Conservation (phyloP, 345 rosid genomes). For the Cardiospermum halicacabum region DNA sequence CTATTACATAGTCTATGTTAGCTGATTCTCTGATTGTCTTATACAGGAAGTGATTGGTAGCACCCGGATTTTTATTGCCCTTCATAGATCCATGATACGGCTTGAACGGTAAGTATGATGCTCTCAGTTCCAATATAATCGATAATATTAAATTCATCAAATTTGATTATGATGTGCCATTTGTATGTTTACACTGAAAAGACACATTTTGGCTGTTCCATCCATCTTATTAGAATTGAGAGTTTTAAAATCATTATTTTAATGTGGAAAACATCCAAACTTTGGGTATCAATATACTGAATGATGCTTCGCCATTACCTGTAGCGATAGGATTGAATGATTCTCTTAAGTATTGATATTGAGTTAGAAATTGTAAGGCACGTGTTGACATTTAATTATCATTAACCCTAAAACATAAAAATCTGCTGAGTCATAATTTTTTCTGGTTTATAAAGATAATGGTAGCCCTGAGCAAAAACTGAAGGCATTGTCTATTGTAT, state of each 20-base stretch:
- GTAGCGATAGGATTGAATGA: neutral
- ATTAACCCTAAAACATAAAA: neutral
- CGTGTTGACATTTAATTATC: neutral
- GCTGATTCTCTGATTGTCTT: slow-evolving; percentile 11
- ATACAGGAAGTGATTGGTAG: slow-evolving; percentile 91
- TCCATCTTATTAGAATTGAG: neutral
- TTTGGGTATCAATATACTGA: neutral
- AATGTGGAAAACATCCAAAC: neutral
- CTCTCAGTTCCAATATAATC: neutral
- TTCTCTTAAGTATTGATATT: neutral
- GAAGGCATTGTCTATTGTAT: neutral
- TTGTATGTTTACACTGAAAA: neutral
- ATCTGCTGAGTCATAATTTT: neutral
- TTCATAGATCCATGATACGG: slow-evolving; percentile 79
- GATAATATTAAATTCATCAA: neutral
- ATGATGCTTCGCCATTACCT: neutral
- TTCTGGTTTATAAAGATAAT: neutral
- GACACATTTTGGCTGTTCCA: neutral
- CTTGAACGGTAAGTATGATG: slow-evolving; percentile 63
- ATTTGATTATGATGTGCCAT: neutral
- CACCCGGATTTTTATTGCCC: slow-evolving; percentile 67
- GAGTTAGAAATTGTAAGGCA: neutral
- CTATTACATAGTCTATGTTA: neutral
- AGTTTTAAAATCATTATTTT: neutral
- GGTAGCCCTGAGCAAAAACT: neutral